Conservation (phyloP, 2,329 filamentous ascomycete genomes). For the Penicillium hesseltinei region DNA sequence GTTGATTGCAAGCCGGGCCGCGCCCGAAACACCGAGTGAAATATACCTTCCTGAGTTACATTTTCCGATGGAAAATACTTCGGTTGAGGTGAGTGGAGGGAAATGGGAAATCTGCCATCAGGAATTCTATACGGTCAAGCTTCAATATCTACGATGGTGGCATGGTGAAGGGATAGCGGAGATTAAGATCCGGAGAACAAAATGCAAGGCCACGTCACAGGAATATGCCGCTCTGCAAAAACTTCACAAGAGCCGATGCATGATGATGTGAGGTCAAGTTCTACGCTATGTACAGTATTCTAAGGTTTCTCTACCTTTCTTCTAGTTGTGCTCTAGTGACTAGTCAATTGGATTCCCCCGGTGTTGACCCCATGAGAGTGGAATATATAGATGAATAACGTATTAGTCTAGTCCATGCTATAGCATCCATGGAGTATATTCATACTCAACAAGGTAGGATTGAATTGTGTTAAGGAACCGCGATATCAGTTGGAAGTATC, state of each 20-base stretch:
- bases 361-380: neutral
- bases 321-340: neutral
- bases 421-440: neutral
- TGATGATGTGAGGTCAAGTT: neutral
- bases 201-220: neutral
- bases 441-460: neutral
- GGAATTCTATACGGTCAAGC: constrained; percentile 64
- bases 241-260: neutral
- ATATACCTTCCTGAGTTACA: constrained; percentile 89
- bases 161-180: constrained; percentile 81
- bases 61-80: constrained; percentile 72
- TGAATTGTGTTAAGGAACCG: neutral
- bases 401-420: neutral
- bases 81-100: constrained; percentile 75
- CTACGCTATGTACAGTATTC: neutral
- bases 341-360: no score
- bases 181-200: constrained; percentile 57
- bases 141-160: constrained; percentile 89
- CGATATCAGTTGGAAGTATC: neutral
- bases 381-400: neutral
- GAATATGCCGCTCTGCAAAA: neutral
- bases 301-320: neutral
- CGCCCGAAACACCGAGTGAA: constrained; percentile 67
- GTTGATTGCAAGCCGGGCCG: constrained; percentile 60
- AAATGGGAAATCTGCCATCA: constrained; percentile 81